Evolutionary conservation across 257 asterid genomes (phyloP), one percentile per base, ranked within the genome.

Genomic region (Eucommia ulmoides): DNA sequence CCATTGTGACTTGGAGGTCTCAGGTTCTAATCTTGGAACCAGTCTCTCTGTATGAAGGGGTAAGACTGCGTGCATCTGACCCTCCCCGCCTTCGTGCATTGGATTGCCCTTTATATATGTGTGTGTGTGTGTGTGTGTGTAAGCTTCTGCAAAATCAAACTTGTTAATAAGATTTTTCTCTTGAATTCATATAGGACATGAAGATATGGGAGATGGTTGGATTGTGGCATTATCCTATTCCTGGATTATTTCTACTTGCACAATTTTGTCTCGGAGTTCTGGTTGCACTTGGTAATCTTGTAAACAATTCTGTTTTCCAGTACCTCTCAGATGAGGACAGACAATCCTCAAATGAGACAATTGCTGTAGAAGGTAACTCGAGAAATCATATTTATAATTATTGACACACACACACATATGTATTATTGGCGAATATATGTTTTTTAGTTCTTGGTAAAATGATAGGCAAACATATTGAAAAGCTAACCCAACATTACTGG

Each of bases 191-290:
- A 53, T 78, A 89, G 98, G 96, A 89, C 65, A 85, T 85, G 96
- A 91, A 85, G 74, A 85, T 82, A 56, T 89, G 98, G 98, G 98
- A 89, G 78, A 82, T 83, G 96, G 75, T 89, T 69, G 98, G 98
- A 58, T 61, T 89, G 61, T 89, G 98, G 98, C 98, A 72, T 70
- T 89, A 89, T 79, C 84, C 98, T 33, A 89, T 85, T 70, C 98
- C 98, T 68, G 98, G 94, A 22, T 83, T 89, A 66, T 89, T 85
- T 72, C 85, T 89, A 58, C 79, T 89, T 26, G 94, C 96, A 54
- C 98, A 89, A 65, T 85, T 82, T 64, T 73, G 94, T 68, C 98
- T 89, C 44, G 98, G 98, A 64, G 72, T 85, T 71, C 92, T 89
- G 61, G 88, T 89, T 54, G 98, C 98, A 62, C 91, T 89, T 61